phyloP scores from a whole-genome alignment of 1,139 yeast genomes.

The Zygosaccharomyces pseudobailii region DNA sequence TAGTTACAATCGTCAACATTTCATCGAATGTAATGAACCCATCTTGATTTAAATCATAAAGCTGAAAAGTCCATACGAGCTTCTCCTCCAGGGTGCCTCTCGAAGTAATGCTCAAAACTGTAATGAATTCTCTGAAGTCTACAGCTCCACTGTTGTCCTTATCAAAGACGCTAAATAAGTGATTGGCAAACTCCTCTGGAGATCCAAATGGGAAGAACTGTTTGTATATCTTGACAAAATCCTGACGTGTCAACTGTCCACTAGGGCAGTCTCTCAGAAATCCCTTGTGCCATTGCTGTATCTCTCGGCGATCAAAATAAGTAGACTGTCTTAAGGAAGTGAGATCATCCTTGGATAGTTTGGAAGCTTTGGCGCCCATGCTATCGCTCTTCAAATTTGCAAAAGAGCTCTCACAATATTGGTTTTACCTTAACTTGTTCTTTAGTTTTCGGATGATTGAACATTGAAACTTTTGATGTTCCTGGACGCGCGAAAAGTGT shows the following conservation, averaged over 20 bases:
- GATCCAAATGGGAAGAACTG: slow-evolving; percentile 99
- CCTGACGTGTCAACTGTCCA: slow-evolving; percentile 83
- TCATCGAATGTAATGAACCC: slow-evolving; percentile 75
- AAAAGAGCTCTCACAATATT: not conserved
- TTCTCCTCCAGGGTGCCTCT: slow-evolving; percentile 87
- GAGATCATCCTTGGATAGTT: slow-evolving; percentile 85
- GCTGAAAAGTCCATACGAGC: slow-evolving; percentile 77
- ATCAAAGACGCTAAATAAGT: slow-evolving; percentile 86
- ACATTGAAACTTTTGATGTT: not conserved
- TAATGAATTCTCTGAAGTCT: slow-evolving; percentile 88
- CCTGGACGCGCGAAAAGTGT: not conserved
- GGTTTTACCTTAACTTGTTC: not conserved
- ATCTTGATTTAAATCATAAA: slow-evolving; percentile 77
- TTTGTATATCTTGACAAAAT: slow-evolving; percentile 85
- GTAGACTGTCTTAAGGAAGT: slow-evolving; percentile 79
- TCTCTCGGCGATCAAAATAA: slow-evolving; percentile 85
- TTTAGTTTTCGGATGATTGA: not conserved
- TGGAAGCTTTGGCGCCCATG: slow-evolving; percentile 96
- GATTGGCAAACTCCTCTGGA: slow-evolving; percentile 85
- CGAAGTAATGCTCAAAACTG: slow-evolving; percentile 81
- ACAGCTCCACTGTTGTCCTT: slow-evolving; percentile 74
- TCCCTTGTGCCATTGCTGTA: slow-evolving; percentile 98
- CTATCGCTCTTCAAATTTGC: not conserved
- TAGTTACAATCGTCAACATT: slow-evolving; percentile 69
- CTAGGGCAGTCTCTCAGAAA: slow-evolving; percentile 89